Conservation (phyloP, 495 filamentous ascomycete genomes). For the Xylaria intraflava region DNA sequence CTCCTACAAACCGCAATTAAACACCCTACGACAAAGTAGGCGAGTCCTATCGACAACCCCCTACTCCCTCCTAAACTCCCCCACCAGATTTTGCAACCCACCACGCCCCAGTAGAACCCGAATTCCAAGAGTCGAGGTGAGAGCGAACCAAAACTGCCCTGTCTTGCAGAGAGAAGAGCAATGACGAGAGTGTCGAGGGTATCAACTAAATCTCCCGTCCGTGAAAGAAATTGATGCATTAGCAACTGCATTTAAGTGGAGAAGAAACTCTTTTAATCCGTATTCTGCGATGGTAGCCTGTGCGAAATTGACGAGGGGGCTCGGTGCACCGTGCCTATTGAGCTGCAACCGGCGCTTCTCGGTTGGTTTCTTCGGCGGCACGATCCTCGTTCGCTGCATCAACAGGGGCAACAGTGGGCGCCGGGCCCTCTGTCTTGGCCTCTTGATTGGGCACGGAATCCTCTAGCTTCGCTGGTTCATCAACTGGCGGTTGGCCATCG, state of each 20-base stretch:
- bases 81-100: background rate
- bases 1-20: background rate
- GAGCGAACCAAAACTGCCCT: background rate
- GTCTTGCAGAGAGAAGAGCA: slow-evolving; percentile 1
- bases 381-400: background rate
- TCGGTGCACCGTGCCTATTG: slow-evolving; percentile 4
- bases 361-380: background rate
- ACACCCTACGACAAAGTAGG: background rate
- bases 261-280: background rate
- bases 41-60: background rate
- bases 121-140: background rate
- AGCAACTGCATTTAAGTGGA: background rate
- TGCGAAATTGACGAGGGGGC: background rate
- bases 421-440: background rate
- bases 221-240: background rate
- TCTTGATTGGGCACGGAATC: background rate
- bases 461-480: background rate
- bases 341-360: slow-evolving; percentile 1
- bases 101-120: background rate
- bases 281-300: slow-evolving; percentile 1
- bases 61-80: background rate
- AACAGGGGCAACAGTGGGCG: background rate
- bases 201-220: slow-evolving; percentile 10
- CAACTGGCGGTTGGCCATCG: background rate
- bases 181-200: slow-evolving; percentile 6